A percentile compares a stretch with the other conserved stretches of the same genome.
These are phyloP conservation scores for Geotrichum macrosporum DNA, from an alignment of 1,139 yeast species.

Conservation along the genomic window DNA sequence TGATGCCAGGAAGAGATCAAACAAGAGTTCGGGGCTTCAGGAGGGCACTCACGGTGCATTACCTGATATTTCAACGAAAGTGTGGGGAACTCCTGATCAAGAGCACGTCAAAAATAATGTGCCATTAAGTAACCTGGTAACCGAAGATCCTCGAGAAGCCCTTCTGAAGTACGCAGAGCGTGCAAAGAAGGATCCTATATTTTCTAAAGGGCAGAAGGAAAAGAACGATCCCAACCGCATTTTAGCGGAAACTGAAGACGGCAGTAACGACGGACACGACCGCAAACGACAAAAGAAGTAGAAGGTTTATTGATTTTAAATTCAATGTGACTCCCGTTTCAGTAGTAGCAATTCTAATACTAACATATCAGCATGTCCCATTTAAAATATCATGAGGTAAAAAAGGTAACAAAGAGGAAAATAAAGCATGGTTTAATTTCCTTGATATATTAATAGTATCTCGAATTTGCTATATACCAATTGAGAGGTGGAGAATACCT, in stretches of 20 bases:
- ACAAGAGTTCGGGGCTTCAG: not conserved
- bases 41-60: conserved; percentile 2
- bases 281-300: conserved; percentile 1
- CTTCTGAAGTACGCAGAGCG: conserved; percentile 37
- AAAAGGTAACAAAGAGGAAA: too few species aligned
- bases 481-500: too few species aligned
- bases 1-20: conserved; percentile 20
- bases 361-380: too few species aligned
- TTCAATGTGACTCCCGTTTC: too few species aligned
- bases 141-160: conserved; percentile 41
- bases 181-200: conserved; percentile 29
- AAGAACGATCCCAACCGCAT: not conserved
- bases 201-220: not conserved
- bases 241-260: not conserved
- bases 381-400: too few species aligned
- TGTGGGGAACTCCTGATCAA: conserved; percentile 32
- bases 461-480: too few species aligned
- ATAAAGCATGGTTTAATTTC: too few species aligned
- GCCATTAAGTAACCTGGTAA: conserved; percentile 25
- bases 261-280: not conserved
- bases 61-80: not conserved
- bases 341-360: too few species aligned
- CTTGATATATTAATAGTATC: too few species aligned
- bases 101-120: conserved; percentile 28
- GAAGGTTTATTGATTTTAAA: too few species aligned